Evolutionary conservation across 257 asterid species (phyloP).

Genomic region (Petunia axillaris): DNA sequence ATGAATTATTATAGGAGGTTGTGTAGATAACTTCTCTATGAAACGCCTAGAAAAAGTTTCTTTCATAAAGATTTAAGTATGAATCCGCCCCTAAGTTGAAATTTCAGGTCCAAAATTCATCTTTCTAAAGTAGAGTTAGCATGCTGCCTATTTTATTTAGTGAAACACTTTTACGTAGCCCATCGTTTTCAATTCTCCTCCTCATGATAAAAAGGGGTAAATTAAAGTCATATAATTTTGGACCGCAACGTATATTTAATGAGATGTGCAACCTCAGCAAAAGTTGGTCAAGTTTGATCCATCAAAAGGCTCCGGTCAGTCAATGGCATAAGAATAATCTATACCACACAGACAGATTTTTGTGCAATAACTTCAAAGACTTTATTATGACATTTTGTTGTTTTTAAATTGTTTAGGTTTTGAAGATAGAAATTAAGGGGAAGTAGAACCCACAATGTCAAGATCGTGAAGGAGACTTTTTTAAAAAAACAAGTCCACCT

Average conservation of each 20-base stretch:
- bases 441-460: slow-evolving; percentile 12
- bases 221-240: background rate
- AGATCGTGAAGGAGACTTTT: slow-evolving; percentile 5
- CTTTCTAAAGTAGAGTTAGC: no score
- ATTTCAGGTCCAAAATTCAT: background rate
- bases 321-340: background rate
- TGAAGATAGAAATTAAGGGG: slow-evolving; percentile 18
- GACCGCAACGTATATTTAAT: slow-evolving; percentile 17
- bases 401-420: slow-evolving; percentile 21
- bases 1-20: background rate
- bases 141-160: no score
- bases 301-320: slow-evolving; percentile 7
- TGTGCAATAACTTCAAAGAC: slow-evolving; percentile 5
- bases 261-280: background rate
- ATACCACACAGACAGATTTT: background rate
- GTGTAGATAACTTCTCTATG: background rate
- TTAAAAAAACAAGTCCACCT: background rate
- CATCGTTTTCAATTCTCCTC: background rate
- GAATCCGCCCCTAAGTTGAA: background rate
- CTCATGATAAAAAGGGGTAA: background rate
- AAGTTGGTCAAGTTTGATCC: slow-evolving; percentile 22
- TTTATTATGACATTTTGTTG: background rate
- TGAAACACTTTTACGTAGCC: background rate
- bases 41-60: background rate
- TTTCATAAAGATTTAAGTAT: background rate